phyloP scores from a whole-genome alignment of 768 basidiomycete species.

The Rhizopogon salebrosus region DNA sequence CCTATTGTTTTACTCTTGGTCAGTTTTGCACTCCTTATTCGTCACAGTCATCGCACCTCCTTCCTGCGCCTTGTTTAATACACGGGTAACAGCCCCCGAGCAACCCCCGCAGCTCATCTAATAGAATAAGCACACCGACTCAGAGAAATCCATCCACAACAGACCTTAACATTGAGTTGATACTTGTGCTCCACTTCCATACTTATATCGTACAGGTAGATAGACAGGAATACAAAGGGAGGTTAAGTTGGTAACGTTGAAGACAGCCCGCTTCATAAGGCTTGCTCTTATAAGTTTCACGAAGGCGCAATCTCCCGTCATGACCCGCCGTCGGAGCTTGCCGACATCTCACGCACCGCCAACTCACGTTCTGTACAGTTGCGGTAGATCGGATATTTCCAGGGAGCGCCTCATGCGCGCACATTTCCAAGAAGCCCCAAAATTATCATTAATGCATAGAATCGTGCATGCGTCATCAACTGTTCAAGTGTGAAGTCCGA shows the following conservation, averaged over 20 bases:
- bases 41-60: constrained; percentile 20
- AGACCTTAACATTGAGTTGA: constrained; percentile 81
- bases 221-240: background rate
- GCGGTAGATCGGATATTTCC: background rate
- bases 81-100: constrained; percentile 76
- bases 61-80: constrained; percentile 59
- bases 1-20: background rate
- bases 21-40: constrained; percentile 3
- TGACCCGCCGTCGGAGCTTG: constrained; percentile 6
- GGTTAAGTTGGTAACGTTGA: too few relatives aligned
- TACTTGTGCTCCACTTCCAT: constrained; percentile 33
- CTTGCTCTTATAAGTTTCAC: background rate
- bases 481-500: constrained; percentile 14
- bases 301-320: background rate
- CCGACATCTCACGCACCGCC: constrained; percentile 12
- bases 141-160: background rate
- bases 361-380: background rate
- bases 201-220: background rate
- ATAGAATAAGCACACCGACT: constrained; percentile 1
- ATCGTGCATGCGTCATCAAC: constrained; percentile 3
- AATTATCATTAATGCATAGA: background rate
- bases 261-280: background rate
- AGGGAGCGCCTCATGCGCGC: background rate
- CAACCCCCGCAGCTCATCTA: constrained; percentile 89
- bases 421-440: background rate